These are phyloP conservation scores for Backusella tuberculispora DNA, from an alignment of 192 early-diverging fungal species.

Conservation along the genomic window DNA sequence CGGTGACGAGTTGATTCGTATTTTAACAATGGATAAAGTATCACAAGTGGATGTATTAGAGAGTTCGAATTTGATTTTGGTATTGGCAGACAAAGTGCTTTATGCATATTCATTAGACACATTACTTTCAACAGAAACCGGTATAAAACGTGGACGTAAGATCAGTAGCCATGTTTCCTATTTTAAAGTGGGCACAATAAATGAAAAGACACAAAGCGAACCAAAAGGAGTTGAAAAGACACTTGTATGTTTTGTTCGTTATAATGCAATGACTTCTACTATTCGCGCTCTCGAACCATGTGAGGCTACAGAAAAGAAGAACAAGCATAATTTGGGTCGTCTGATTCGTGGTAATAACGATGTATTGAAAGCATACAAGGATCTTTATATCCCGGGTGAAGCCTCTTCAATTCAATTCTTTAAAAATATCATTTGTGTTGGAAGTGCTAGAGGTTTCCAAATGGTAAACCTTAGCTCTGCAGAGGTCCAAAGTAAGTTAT, in stretches of 20 bases:
- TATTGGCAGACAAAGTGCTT: conserved; percentile 77
- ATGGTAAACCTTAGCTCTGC: conserved; percentile 85
- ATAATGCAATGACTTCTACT: conserved; percentile 71
- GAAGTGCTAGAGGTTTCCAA: conserved; percentile 91
- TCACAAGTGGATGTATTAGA: conserved; percentile 86
- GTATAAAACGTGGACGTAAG: conserved; percentile 50
- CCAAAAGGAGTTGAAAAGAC: conserved; percentile 16
- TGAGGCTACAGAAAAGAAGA: conserved; percentile 52
- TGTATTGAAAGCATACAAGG: conserved; percentile 65
- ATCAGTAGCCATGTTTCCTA: conserved; percentile 69
- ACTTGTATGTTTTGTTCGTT: conserved; percentile 72
- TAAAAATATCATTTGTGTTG: conserved; percentile 84
- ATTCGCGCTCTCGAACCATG: conserved; percentile 79
- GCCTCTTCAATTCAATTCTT: conserved; percentile 84
- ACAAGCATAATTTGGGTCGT: conserved; percentile 50
- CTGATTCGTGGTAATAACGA: conserved; percentile 48
- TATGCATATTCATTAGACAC: conserved; percentile 60
- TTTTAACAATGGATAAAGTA: conserved; percentile 75
- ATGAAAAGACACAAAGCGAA: conserved; percentile 46
- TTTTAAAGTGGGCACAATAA: conserved; percentile 68
- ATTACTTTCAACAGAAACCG: conserved; percentile 45
- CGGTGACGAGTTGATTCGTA: conserved; percentile 49
- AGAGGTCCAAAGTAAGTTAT: conserved; percentile 65
- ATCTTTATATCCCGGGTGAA: conserved; percentile 93
- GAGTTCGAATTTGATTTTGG: conserved; percentile 75